Conservation (phyloP, 192 early-diverging fungal species). For the Coemansia sp. region DNA sequence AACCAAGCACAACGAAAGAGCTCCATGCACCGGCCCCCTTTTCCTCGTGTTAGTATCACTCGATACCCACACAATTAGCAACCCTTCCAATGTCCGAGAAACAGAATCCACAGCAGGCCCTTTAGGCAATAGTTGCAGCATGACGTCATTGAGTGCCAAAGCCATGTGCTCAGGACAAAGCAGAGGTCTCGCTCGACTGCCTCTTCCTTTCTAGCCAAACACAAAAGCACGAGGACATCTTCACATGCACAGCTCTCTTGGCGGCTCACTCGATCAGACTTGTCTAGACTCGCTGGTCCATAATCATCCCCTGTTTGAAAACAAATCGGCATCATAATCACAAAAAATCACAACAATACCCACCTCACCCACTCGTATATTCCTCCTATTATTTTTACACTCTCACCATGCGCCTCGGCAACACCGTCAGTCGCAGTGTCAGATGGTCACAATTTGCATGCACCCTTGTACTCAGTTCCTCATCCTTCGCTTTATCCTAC, state of each 20-base stretch:
- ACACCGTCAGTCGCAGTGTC: background rate
- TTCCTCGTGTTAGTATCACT: background rate
- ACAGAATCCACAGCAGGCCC: background rate
- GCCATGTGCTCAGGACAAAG: background rate
- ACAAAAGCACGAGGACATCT: background rate
- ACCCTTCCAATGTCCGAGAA: background rate
- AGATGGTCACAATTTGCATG: background rate
- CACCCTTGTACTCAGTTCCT: background rate
- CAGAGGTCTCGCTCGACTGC: background rate
- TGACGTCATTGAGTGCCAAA: background rate
- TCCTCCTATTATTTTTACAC: no score
- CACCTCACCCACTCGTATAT: no score
- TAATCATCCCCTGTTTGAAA: background rate
- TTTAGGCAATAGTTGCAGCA: background rate
- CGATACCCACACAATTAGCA: background rate
- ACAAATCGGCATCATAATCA: background rate
- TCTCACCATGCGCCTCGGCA: background rate
- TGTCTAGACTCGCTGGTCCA: background rate
- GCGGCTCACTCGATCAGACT: background rate
- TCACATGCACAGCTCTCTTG: background rate
- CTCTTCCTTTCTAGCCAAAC: background rate
- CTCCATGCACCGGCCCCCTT: background rate
- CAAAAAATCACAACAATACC: constrained; percentile 3
- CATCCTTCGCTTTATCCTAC: constrained; percentile 24
- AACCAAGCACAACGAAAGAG: background rate